phyloP scores from a whole-genome alignment of 306 rosid genomes.

The Cicer cuneatum region DNA sequence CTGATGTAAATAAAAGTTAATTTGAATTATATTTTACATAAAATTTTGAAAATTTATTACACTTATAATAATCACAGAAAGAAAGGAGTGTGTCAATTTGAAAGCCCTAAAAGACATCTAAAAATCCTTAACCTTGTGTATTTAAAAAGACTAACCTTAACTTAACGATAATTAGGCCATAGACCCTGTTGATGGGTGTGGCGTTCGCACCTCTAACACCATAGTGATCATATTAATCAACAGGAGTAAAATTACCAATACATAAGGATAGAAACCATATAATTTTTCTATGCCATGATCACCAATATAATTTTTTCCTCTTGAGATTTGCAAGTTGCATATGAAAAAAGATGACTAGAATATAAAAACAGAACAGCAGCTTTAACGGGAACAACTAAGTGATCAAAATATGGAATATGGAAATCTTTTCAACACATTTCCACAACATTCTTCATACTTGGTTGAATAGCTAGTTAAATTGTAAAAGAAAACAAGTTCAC shows the following conservation, averaged over 20 bases:
- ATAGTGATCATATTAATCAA: neutral
- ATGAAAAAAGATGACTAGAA: neutral
- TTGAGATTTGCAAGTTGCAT: neutral
- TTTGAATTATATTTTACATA: too few relatives aligned
- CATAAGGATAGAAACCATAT: neutral
- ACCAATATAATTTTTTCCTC: neutral
- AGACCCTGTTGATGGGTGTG: too few relatives aligned
- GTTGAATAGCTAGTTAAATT: slow-evolving; percentile 38
- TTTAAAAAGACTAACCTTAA: too few relatives aligned
- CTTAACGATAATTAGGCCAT: too few relatives aligned
- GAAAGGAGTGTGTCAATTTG: too few relatives aligned
- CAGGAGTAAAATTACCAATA: neutral
- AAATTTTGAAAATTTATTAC: too few relatives aligned
- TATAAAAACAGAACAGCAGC: slow-evolving; percentile 1
- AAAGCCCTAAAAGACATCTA: too few relatives aligned
- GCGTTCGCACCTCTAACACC: too few relatives aligned
- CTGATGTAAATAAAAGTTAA: too few relatives aligned
- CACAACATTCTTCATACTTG: slow-evolving; percentile 23
- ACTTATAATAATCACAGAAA: too few relatives aligned
- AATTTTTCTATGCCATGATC: neutral
- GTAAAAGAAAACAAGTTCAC: slow-evolving; percentile 27
- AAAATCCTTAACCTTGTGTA: too few relatives aligned
- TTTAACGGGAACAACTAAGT: neutral
- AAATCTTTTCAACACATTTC: slow-evolving; percentile 6
- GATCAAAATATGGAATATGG: neutral